phyloP scores from a whole-genome alignment of 2,329 filamentous ascomycete genomes.

The Alternaria alternata region DNA sequence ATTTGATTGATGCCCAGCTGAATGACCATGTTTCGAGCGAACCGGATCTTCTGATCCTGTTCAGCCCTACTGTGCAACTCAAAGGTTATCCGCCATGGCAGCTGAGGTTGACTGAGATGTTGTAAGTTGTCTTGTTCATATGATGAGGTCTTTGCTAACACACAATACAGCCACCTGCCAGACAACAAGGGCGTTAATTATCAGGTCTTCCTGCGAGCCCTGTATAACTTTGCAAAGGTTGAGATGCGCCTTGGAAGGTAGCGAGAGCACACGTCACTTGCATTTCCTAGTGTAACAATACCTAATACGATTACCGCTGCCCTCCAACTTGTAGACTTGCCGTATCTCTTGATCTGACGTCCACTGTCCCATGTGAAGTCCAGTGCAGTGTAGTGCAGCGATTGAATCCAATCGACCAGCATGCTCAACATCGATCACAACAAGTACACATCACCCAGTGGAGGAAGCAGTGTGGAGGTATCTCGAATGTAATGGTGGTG shows the following conservation, averaged over 20 bases:
- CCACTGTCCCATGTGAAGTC: not conserved
- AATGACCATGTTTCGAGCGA: slow-evolving; percentile 80
- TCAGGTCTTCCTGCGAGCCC: slow-evolving; percentile 85
- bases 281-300: slow-evolving; percentile 24
- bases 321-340: not conserved
- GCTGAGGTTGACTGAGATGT: slow-evolving; percentile 92
- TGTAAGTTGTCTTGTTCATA: slow-evolving; percentile 58
- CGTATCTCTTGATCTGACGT: not conserved
- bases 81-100: slow-evolving; percentile 98
- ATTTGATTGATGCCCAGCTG: slow-evolving; percentile 90
- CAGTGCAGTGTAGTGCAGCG: not conserved
- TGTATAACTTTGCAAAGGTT: slow-evolving; percentile 84
- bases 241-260: slow-evolving; percentile 84
- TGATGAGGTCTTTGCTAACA: slow-evolving; percentile 16
- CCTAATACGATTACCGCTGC: slow-evolving; percentile 17
- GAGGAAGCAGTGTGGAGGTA: slow-evolving; percentile 30
- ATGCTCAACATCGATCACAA: not conserved
- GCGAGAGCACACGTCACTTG: not conserved
- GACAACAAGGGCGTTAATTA: slow-evolving; percentile 89
- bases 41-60: slow-evolving; percentile 88
- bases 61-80: slow-evolving; percentile 82
- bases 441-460: not conserved
- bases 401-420: not conserved
- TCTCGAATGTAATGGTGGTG: slow-evolving; percentile 42
- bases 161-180: slow-evolving; percentile 56